These are phyloP conservation scores for Paraphysoderma sedebokerense DNA, from an alignment of 371 early-diverging fungal genomes.

Conservation along the genomic window DNA sequence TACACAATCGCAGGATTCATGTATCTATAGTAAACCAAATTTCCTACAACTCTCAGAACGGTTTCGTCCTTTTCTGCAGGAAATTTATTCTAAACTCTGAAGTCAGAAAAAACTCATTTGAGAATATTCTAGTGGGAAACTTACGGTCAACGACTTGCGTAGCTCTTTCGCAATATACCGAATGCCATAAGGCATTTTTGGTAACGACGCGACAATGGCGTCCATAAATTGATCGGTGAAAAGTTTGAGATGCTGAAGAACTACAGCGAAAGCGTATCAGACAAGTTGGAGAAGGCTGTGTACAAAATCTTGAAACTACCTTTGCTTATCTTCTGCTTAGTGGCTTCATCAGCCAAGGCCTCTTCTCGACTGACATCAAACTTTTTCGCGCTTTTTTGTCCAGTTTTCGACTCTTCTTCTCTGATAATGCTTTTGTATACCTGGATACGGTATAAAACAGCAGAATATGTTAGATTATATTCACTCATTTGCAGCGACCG, in stretches of 20 bases:
- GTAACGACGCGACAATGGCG: conserved; percentile 56
- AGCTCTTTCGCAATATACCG: conserved; percentile 87
- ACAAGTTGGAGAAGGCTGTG: neutral
- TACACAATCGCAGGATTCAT: conserved; percentile 94
- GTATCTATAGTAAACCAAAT: conserved; percentile 90
- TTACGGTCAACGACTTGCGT: conserved; percentile 43
- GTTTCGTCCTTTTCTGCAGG: conserved; percentile 56
- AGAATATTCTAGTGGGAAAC: too few species aligned
- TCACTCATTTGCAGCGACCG: too few species aligned
- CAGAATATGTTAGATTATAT: neutral
- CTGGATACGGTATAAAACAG: conserved; percentile 4
- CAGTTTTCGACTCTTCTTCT: conserved; percentile 78
- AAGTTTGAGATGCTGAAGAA: conserved; percentile 51
- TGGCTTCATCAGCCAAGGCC: conserved; percentile 74
- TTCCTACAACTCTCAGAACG: conserved; percentile 71
- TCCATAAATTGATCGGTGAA: conserved; percentile 63
- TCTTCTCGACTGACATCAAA: conserved; percentile 63
- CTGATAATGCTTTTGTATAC: conserved; percentile 75
- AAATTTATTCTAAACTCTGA: conserved; percentile 45
- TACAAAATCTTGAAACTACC: neutral
- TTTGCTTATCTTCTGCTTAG: conserved; percentile 36
- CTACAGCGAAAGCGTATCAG: too few species aligned
- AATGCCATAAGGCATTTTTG: conserved; percentile 85
- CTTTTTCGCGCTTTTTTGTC: conserved; percentile 52
- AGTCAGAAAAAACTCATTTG: too few species aligned